phyloP scores from a whole-genome alignment of 2,329 filamentous ascomycete genomes.

The Alternaria novae-zelandiae region DNA sequence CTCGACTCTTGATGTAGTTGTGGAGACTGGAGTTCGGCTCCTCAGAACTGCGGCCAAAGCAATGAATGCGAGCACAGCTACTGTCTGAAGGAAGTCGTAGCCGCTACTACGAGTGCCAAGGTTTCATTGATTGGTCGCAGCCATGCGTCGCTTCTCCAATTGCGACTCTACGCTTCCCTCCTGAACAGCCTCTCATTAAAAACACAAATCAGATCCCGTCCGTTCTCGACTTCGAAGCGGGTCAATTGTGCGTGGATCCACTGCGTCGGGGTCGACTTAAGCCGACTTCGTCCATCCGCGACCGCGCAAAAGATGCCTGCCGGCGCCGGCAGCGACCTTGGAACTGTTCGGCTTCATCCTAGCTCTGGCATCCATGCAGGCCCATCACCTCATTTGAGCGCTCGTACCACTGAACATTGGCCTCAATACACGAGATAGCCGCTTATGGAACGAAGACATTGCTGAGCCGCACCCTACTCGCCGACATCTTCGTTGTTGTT shows the following conservation, averaged over 20 bases:
- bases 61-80: background rate
- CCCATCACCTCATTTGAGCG: background rate
- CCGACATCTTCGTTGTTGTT: background rate
- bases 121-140: background rate
- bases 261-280: background rate
- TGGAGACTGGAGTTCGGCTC: background rate
- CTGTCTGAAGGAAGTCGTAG: background rate
- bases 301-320: background rate
- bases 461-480: background rate
- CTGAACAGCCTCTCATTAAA: conserved; percentile 1
- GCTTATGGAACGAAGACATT: background rate
- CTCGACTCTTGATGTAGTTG: background rate
- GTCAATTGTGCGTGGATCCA: conserved; percentile 3
- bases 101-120: conserved; percentile 6
- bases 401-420: background rate
- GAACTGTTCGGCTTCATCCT: background rate
- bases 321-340: background rate
- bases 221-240: background rate
- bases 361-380: background rate
- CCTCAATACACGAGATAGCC: background rate
- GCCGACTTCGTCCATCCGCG: background rate
- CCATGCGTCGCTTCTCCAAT: background rate
- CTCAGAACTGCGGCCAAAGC: conserved; percentile 1
- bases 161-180: background rate
- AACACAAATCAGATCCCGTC: background rate